A percentile compares a stretch with the other conserved stretches of the same genome.
Evolutionary conservation across 306 rosid species (phyloP).

Genomic region (Castanopsis chinensis): DNA sequence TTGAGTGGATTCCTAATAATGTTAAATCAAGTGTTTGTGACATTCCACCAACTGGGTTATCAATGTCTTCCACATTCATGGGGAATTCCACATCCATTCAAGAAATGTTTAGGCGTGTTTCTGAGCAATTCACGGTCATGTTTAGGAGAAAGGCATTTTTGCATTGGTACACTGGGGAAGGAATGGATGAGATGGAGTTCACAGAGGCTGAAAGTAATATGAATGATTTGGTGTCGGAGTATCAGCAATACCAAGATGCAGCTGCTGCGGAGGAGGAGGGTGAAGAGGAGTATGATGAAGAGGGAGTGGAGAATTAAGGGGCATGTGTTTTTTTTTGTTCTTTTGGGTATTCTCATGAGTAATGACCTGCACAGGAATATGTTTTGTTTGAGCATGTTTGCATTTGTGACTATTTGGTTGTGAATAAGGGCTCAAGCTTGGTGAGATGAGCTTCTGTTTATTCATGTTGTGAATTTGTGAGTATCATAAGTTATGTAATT

Average conservation of each 20-base stretch:
- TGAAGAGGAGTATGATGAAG: slow-evolving; percentile 32
- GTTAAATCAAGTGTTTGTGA: slow-evolving; percentile 91
- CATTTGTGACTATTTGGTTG: slow-evolving; percentile 5
- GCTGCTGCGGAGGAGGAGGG: slow-evolving; percentile 41
- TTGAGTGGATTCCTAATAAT: slow-evolving; percentile 89
- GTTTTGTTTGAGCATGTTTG: background rate
- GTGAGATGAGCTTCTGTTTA: background rate
- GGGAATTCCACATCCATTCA: slow-evolving; percentile 88
- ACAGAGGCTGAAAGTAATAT: slow-evolving; percentile 90
- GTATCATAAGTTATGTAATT: background rate
- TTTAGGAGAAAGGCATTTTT: slow-evolving; percentile 87
- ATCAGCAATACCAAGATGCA: slow-evolving; percentile 87
- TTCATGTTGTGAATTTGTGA: slow-evolving; percentile 24
- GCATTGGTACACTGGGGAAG: slow-evolving; percentile 93
- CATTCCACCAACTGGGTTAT: slow-evolving; percentile 71
- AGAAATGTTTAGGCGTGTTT: slow-evolving; percentile 85
- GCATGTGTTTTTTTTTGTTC: background rate
- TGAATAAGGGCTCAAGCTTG: slow-evolving; percentile 4
- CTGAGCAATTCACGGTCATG: slow-evolving; percentile 89
- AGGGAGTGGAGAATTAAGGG: slow-evolving; percentile 21
- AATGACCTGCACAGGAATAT: background rate
- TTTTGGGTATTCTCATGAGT: background rate
- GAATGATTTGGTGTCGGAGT: slow-evolving; percentile 90
- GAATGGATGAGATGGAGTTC: slow-evolving; percentile 93
- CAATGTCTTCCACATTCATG: slow-evolving; percentile 86